Base-by-base conservation (phyloP, 1,284 basidiomycete genomes). In the Leccinum pseudoinsigne region DNA sequence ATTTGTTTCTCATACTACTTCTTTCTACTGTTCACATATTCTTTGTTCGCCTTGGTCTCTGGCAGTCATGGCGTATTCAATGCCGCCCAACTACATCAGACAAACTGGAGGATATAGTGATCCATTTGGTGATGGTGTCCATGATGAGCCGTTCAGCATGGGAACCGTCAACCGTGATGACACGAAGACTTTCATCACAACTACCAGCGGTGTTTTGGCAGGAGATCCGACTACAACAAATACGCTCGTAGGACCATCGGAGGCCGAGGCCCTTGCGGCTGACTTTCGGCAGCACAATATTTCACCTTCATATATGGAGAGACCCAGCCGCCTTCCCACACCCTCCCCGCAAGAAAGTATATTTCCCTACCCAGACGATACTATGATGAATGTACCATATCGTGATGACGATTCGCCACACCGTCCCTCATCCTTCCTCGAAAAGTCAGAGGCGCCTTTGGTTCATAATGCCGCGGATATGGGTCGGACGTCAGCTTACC, bases 391-490 rank as follows among this genome's bases (percentile, higher is more conserved):
- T 42, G 28, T 42, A 12, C 61, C 68, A 10, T 77, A 78, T 64
- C 66, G 56, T 23, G 75, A 78, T 26, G 68, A 73, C 3, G 68
- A 69, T 26, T 68, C 68, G 11, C 56, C 59, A 42, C 63, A 53
- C 31, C 75, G 62, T 40, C 57, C 62, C 50, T 55, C 68, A 21
- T 68, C 67, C 50, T 57, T 65, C 47, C 69, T 78, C 40, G 82
- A 79, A 51, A 73, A 78, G n/a, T 68, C 74, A 55, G 74, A 80
- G 28, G 23, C 71, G 8, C 76, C 81, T 9, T 73, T 88, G 36
- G 78, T 85, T 53, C 73, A 75, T 23, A 81, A 82, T 66, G 81
- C 81, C 38, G 78, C 80, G 50, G 77, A 72, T 57, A 77, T 78
- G 62, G 78, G 76, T 36, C 75, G 68, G 59, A 73, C 76, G 31